Evolutionary conservation across 495 filamentous ascomycete species (phyloP), one percentile per base, ranked within the genome.

Genomic region (Aspergillus biplanus): DNA sequence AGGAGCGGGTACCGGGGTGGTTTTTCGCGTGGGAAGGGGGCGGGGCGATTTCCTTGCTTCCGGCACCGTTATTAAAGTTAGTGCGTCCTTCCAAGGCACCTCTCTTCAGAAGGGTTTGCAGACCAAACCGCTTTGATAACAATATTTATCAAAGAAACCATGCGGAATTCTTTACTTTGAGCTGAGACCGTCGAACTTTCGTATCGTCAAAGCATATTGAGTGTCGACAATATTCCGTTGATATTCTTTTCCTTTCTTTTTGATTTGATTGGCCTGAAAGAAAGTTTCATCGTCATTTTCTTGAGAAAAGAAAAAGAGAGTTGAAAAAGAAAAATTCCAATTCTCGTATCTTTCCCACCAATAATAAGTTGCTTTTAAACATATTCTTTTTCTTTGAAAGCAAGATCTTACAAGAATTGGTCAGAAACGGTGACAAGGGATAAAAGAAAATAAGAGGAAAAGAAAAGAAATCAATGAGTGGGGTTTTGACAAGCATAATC

Each of bases 1-100:
- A 61, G 67, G 64, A 65, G 63, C 63, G 65, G 69, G 65, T 67
- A 70, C 59, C 67, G 69, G 69, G 65, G 65, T 63, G 42, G 47
- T 12, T 55, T 65, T 66, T 65, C 55, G 65, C 59, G 63, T 67
- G 61, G 64, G 59, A 65, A 64, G 64, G 62, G 42, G 63, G 58
- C 46, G 67, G 68, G 2, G 21, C 62, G 59, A 61, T 44, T 58
- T 67, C 11, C 56, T 63, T 63, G 56, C 50, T 64, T 59, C 60
- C 62, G 52, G 59, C 53, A 62, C 63, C 58, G 2, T 27, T n/a
- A 53, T 65, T 67, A 62, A 70, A 63, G 16, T 67, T 62, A 61
- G 63, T 63, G 59, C 52, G 52, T 34, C 33, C 33, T 15, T 60
- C 57, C 60, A 49, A 55, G 55, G 34, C 52, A 50, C 52, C 58